Conservation (phyloP, 106 monocot species). For the Dendrobium catenatum region DNA sequence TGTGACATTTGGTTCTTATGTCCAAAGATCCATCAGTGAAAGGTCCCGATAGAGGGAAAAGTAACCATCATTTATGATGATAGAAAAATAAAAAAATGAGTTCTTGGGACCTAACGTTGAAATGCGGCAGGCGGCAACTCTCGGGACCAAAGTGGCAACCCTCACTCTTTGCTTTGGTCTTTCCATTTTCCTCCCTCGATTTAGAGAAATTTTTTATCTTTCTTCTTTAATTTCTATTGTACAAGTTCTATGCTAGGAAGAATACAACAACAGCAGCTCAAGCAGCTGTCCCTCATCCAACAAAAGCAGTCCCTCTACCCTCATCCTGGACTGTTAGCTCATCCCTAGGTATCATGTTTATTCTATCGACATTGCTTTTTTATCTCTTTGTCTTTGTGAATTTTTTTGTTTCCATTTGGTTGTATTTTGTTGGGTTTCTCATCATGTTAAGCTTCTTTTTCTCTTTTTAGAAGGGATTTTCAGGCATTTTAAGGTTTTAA, state of each 20-base stretch:
- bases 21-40: too few species aligned
- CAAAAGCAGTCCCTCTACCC: conserved; percentile 24
- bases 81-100: too few species aligned
- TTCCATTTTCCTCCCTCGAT: conserved; percentile 12
- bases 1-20: too few species aligned
- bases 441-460: background rate
- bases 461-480: background rate
- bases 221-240: background rate
- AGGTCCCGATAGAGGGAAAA: too few species aligned
- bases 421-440: background rate
- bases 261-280: conserved; percentile 18
- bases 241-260: background rate
- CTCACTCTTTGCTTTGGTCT: background rate
- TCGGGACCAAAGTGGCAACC: too few species aligned
- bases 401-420: background rate
- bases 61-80: too few species aligned
- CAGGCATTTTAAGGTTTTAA: background rate
- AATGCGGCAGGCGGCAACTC: too few species aligned
- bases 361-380: background rate
- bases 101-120: too few species aligned
- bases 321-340: conserved; percentile 22
- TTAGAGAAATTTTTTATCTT: conserved; percentile 9
- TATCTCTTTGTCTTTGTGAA: background rate
- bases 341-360: conserved; percentile 12
- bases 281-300: conserved; percentile 17